Evolutionary conservation across 1,284 basidiomycete genomes (phyloP).

Genomic region (Schizophyllum amplum): DNA sequence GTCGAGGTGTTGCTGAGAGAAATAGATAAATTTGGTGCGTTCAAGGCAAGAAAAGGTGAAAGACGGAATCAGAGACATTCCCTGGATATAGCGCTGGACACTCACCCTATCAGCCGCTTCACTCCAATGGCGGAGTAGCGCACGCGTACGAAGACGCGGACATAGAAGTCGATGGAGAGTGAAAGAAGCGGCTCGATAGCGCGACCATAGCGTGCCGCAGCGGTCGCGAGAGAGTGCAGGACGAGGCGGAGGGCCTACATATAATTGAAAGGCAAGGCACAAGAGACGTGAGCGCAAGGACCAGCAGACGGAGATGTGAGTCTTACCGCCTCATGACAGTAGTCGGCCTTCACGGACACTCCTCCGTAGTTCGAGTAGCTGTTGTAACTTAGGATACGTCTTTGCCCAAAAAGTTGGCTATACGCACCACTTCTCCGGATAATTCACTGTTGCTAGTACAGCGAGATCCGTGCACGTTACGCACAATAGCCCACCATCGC

Average conservation of each 20-base stretch:
- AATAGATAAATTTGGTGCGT: no score
- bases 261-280: background rate
- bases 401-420: no score
- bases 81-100: no score
- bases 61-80: no score
- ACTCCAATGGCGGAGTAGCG: conserved; percentile 76
- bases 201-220: conserved; percentile 88
- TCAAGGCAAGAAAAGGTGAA: no score
- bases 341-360: conserved; percentile 86
- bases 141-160: conserved; percentile 86
- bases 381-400: no score
- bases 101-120: conserved; percentile 75
- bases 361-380: conserved; percentile 97
- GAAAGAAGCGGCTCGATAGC: conserved; percentile 89
- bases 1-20: conserved; percentile 71
- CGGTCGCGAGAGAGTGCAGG: conserved; percentile 76
- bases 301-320: conserved; percentile 1
- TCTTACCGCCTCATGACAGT: conserved; percentile 84
- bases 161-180: conserved; percentile 96
- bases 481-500: conserved; percentile 86
- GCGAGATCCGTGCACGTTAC: conserved; percentile 96
- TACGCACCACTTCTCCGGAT: conserved; percentile 89
- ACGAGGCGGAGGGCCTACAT: conserved; percentile 88
- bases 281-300: conserved; percentile 1
- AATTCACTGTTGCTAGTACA: conserved; percentile 90